Evolutionary conservation across 2,329 filamentous ascomycete genomes (phyloP).

Genomic region (Metarhizium guizhouense): DNA sequence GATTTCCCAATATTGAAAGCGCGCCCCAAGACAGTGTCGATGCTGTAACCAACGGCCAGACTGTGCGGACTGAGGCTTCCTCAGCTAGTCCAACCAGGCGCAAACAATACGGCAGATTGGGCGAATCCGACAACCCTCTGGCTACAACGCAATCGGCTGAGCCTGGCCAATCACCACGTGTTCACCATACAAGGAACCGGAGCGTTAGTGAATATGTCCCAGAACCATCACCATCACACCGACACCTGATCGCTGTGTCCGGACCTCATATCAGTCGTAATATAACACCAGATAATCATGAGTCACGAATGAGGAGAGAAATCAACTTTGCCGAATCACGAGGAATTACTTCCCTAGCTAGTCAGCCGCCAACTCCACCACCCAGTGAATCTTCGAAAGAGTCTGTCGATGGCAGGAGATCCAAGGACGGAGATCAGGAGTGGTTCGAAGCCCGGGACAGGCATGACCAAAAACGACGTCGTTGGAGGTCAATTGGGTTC

Average conservation of each 20-base stretch:
- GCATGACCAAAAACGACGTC: conserved; percentile 58
- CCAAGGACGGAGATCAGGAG: conserved; percentile 39
- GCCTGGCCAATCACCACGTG: conserved; percentile 12
- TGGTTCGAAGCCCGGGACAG: conserved; percentile 63
- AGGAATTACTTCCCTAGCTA: conserved; percentile 54
- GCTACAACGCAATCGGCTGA: conserved; percentile 15
- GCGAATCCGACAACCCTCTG: conserved; percentile 21
- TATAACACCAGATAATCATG: conserved; percentile 24
- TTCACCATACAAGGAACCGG: conserved; percentile 57
- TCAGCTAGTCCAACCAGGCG: conserved; percentile 45
- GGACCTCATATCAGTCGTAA: conserved; percentile 43
- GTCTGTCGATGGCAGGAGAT: conserved; percentile 29
- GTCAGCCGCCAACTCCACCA: conserved; percentile 69
- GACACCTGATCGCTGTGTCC: conserved; percentile 66
- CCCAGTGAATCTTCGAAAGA: conserved; percentile 61
- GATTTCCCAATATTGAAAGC: conserved; percentile 17
- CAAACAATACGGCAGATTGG: conserved; percentile 39
- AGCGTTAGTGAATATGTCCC: conserved; percentile 86
- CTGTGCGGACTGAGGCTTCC: conserved; percentile 33
- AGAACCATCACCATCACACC: conserved; percentile 58
- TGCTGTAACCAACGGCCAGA: conserved; percentile 41
- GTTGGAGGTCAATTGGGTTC: conserved; percentile 71
- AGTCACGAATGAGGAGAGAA: conserved; percentile 59
- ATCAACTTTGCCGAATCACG: conserved; percentile 70
- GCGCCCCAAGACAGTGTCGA: conserved; percentile 29